phyloP scores from a whole-genome alignment of 495 filamentous ascomycete species.

The Opeltia flavorubescens region DNA sequence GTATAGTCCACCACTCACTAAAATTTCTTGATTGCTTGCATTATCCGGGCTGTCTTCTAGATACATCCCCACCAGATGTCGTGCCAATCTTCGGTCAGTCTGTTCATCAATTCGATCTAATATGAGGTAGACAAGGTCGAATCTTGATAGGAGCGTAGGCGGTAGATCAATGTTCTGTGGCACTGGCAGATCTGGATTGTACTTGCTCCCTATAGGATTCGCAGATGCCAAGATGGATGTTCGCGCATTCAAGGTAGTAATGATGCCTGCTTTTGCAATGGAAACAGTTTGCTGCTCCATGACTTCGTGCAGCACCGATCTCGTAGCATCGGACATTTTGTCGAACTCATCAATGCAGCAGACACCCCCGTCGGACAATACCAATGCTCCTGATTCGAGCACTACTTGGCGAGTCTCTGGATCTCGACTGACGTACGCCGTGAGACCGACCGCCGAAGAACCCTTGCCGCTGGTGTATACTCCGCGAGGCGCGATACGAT shows the following conservation, averaged over 20 bases:
- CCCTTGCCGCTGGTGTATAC: slow-evolving; percentile 97
- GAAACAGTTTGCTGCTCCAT: slow-evolving; percentile 99
- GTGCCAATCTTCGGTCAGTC: slow-evolving; percentile 72
- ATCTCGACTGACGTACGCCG: slow-evolving; percentile 91
- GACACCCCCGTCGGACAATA: slow-evolving; percentile 89
- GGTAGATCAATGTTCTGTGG: slow-evolving; percentile 97
- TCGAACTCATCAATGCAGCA: slow-evolving; percentile 99
- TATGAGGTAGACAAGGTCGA: slow-evolving; percentile 93
- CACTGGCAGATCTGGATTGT: slow-evolving; percentile 89
- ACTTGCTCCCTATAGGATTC: slow-evolving; percentile 94
- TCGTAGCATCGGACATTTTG: slow-evolving; percentile 95
- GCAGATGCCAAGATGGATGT: slow-evolving; percentile 91
- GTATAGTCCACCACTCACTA: slow-evolving; percentile 42
- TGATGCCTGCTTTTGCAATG: slow-evolving; percentile 96
- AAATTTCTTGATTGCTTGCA: slow-evolving; percentile 58
- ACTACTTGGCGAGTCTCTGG: slow-evolving; percentile 90
- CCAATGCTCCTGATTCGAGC: slow-evolving; percentile 89
- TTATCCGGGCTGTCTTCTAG: slow-evolving; percentile 84
- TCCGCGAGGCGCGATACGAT: slow-evolving; percentile 93
- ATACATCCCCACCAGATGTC: slow-evolving; percentile 94
- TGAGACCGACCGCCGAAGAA: slow-evolving; percentile 95
- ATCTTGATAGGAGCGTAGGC: slow-evolving; percentile 85
- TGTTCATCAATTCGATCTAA: slow-evolving; percentile 85
- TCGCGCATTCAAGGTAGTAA: slow-evolving; percentile 90
- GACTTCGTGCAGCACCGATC: slow-evolving; percentile 94